Evolutionary conservation across 2,329 filamentous ascomycete species (phyloP), one percentile per base, ranked within the genome.

Genomic region (Colletotrichum sp.): DNA sequence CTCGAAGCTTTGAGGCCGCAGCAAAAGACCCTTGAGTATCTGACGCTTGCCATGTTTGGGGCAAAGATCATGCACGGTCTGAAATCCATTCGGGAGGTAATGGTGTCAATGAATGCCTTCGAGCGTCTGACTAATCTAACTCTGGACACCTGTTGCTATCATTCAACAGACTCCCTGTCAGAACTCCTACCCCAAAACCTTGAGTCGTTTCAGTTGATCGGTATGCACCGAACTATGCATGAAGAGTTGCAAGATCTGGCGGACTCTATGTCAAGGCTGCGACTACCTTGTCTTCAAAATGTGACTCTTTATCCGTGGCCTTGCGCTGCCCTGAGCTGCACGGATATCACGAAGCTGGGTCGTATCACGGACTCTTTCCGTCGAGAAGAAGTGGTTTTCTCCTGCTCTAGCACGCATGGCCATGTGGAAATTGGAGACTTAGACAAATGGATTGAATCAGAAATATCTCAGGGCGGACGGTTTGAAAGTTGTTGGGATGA

Each of bases 181-280:
- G n/a, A 52, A 25, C 44, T 52, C 44, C 44, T 52, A 13, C 44
- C 44, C 6, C n/a, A 12, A 13, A 6, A 52, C 3, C 44, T 52
- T 4, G 6, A 52, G 22, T 52, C 44, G 1, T 52, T 52, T 52
- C 44, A 52, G 4, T 52, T 52, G n/a, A 52, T 52, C 8, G 44
- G 44, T 6, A 52, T 52, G 44, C 44, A 22, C n/a, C 44, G n/a
- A 52, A 52, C n/a, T 22, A 52, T 52, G 44, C 44, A 52, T 52
- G 44, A 52, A 22, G n/a, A 22, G 44, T 6, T 52, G 44, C n/a
- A 52, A 1, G 12, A 22, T 13, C 1, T 22, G 2, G 44, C 44
- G 0, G 44, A 52, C 6, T 22, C n/a, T 7, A 13, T 52, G 2
- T 52, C 44, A 0, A 13, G n/a, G n/a, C 44, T 4, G 4, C n/a